Evolutionary conservation across 495 filamentous ascomycete species (phyloP), one percentile per base, ranked within the genome.

Genomic region (Penicillium argentinense): DNA sequence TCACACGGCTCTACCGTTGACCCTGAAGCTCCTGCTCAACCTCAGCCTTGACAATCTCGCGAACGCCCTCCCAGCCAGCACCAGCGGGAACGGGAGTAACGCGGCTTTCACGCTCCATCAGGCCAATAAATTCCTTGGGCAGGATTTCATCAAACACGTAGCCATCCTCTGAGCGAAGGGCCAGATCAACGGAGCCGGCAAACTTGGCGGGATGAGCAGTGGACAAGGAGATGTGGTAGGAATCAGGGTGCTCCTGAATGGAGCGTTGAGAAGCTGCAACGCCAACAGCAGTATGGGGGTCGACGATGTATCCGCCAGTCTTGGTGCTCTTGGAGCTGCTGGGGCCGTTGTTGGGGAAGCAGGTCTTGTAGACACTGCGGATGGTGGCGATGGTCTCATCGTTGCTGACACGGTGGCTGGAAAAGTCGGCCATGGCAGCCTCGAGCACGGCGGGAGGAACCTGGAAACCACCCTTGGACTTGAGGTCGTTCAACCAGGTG

Each of bases 151-250:
- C 71, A 59, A 95, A 96, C 37, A 76, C 73, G 53, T 90, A 97
- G 0, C 74, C 79, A 5, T 70, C 53, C 63, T 86, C 75, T 16
- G 74, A 78, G 18, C 79, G 76, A 66, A 97, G 68, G 1, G 91
- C 90, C 26, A 82, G 54, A 45, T 86, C 79, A 4, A 97, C 91
- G 0, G 87, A 90, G 36, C 78, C 76, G 8, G 82, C 80, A 61
- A 97, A 97, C 67, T 97, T 97, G 29, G 91, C 92, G 3, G 92
- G 92, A 70, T 97, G 92, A 7, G 91, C 91, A 2, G 92, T 97
- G 4, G 88, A 86, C 4, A 97, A 80, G 3, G 89, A 82, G 62
- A 98, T 87, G 58, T 88, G 85, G 42, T 76, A 72, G 14, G 68
- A 71, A 13, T 63, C 57, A 7, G 73, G 63, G 11, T 69, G 65